Evolutionary conservation across 257 asterid genomes (phyloP), one percentile per base, ranked within the genome.

Genomic region (Jasminum sambac): DNA sequence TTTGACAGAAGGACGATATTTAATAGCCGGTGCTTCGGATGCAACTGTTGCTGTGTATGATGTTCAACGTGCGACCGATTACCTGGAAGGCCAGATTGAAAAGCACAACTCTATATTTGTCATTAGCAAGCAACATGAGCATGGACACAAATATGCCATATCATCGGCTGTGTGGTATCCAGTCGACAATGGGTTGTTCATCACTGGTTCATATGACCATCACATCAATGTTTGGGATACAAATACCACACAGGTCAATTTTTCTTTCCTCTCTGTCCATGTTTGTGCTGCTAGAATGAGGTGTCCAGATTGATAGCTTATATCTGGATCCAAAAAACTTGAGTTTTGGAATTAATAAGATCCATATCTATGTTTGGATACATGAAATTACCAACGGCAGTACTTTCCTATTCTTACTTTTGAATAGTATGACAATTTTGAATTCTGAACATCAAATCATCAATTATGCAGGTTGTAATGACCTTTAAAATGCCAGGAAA

Each of bases 401-500:
- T 50, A 6, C 25, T 50, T 50, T 50, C 59, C 19, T 11, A 50
- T 17, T 48, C 23, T 10, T 17, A 6, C 6, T 9, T 48, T 50
- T 50, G 59, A 50, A 50, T 46, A n/a, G 44, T 8, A 16, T 69
- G 55, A 50, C 38, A 44, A 58, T 72, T 71, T 67, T 62, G 21
- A 63, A 16, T 77, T 79, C 58, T 62, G 55, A 73, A 61, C 19
- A 23, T 68, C 62, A 76, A 68, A 73, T 52, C 19, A 23, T 68
- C 62, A 76, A 68, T 72, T 64, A 7, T 71, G 73, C 84, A 93
- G 98, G 92, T 85, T 66, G 97, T 88, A 30, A 74, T 86, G 81
- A 83, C 87, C 76, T 95, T 95, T 69, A 95, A 85, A 81, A 85
- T 95, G 99, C 99, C 99, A 50, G 99, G 99, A 73, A 95, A 95